Evolutionary conservation across 257 asterid genomes (phyloP).

Genomic region (Forsythia viridissima): DNA sequence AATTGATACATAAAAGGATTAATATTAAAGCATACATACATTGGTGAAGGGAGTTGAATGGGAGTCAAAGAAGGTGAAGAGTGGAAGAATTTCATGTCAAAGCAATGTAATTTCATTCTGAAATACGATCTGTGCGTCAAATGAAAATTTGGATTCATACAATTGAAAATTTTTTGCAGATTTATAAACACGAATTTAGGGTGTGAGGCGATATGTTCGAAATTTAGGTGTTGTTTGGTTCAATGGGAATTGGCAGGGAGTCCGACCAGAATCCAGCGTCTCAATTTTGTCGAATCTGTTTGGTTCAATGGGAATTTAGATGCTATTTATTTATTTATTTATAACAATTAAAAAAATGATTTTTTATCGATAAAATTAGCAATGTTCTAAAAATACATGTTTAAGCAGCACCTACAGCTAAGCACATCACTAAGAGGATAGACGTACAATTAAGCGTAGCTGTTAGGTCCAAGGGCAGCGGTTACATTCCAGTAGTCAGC

Average conservation of each 20-base stretch:
- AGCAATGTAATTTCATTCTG: constrained; percentile 55
- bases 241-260: not conserved
- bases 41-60: constrained; percentile 56
- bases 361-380: too few species aligned
- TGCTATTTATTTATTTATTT: too few species aligned
- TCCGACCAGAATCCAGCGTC: not conserved
- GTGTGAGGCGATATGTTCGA: not conserved
- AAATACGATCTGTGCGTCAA: constrained; percentile 30
- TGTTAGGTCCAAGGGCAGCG: too few species aligned
- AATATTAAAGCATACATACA: constrained; percentile 32
- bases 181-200: not conserved
- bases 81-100: constrained; percentile 31
- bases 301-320: too few species aligned
- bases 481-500: too few species aligned
- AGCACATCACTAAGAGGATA: too few species aligned
- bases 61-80: constrained; percentile 46
- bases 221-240: not conserved
- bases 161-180: not conserved
- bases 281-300: not conserved
- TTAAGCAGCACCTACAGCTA: too few species aligned
- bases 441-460: too few species aligned
- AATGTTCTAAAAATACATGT: too few species aligned
- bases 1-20: not conserved
- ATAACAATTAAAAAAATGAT: too few species aligned
- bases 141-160: constrained; percentile 1